These are phyloP conservation scores for Hyaloscypha variabilis DNA, from an alignment of 495 filamentous ascomycete species.

Conservation along the genomic window DNA sequence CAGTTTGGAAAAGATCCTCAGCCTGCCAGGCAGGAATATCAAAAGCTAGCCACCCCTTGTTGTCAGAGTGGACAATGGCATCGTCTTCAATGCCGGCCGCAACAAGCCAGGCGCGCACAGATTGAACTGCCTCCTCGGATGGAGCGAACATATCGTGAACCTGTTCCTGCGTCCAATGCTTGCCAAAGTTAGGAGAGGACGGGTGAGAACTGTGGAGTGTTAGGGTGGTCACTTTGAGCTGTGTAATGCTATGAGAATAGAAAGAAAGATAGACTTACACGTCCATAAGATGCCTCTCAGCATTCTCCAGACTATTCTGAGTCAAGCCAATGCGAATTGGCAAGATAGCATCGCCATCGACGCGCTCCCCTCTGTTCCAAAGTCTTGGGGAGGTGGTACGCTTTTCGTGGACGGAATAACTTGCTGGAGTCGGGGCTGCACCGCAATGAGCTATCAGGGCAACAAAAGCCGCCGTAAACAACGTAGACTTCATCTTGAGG, in stretches of 20 bases:
- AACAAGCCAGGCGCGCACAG: slow-evolving; percentile 27
- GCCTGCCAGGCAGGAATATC: slow-evolving; percentile 28
- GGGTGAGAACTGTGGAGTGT: slow-evolving; percentile 22
- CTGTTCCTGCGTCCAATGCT: slow-evolving; percentile 28
- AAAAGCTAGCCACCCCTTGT: slow-evolving; percentile 26
- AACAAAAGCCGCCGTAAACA: not conserved
- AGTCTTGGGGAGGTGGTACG: slow-evolving; percentile 3
- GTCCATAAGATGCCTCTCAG: slow-evolving; percentile 53
- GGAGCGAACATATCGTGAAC: slow-evolving; percentile 31
- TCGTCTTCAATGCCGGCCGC: slow-evolving; percentile 20
- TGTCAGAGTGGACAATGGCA: slow-evolving; percentile 22
- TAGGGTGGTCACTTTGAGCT: not conserved
- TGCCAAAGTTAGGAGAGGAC: slow-evolving; percentile 25
- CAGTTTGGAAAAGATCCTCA: slow-evolving; percentile 28
- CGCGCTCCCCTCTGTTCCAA: slow-evolving; percentile 11
- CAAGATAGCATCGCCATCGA: slow-evolving; percentile 28
- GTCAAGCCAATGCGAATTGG: slow-evolving; percentile 54
- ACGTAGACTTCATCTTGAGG: slow-evolving; percentile 1
- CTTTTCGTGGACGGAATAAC: slow-evolving; percentile 21
- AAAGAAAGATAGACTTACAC: slow-evolving; percentile 41
- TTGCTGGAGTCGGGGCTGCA: slow-evolving; percentile 11
- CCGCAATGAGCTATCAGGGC: not conserved
- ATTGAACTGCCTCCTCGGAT: slow-evolving; percentile 23
- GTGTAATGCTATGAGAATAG: slow-evolving; percentile 41
- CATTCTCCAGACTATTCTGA: slow-evolving; percentile 51